Conservation (phyloP, 352 stramenopile genomes). For the Pythium dissotocum region DNA sequence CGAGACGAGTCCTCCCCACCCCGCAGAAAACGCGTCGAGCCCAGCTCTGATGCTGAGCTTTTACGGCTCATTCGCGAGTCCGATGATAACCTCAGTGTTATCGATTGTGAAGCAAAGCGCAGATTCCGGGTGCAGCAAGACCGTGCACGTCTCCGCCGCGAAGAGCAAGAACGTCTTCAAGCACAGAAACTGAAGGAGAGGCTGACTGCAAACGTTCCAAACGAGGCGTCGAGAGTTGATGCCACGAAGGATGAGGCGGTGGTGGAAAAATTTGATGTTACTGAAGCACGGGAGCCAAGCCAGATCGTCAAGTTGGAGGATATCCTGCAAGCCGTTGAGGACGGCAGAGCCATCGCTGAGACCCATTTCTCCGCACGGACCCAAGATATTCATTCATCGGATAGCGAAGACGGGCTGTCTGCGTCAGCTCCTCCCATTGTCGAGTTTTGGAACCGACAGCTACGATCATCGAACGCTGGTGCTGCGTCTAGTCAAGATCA, state of each 20-base stretch:
- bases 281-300: background rate
- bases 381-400: background rate
- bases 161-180: constrained; percentile 20
- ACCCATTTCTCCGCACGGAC: background rate
- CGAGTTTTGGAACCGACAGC: constrained; percentile 26
- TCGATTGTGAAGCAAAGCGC: constrained; percentile 50
- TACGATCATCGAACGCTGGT: background rate
- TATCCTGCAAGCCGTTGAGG: background rate
- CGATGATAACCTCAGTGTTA: constrained; percentile 76
- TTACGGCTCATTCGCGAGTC: constrained; percentile 50
- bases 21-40: background rate
- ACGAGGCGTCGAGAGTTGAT: background rate
- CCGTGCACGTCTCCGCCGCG: constrained; percentile 3
- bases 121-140: constrained; percentile 55
- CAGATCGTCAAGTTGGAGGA: background rate
- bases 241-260: background rate
- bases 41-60: constrained; percentile 28
- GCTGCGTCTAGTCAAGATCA: background rate
- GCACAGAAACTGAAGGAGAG: background rate
- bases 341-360: background rate
- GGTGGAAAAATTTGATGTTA: background rate
- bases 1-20: background rate
- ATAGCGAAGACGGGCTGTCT: background rate
- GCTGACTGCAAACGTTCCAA: background rate
- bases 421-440: background rate